These are phyloP conservation scores for Glycine latifolia DNA, from an alignment of 306 rosid genomes.

Conservation along the genomic window DNA sequence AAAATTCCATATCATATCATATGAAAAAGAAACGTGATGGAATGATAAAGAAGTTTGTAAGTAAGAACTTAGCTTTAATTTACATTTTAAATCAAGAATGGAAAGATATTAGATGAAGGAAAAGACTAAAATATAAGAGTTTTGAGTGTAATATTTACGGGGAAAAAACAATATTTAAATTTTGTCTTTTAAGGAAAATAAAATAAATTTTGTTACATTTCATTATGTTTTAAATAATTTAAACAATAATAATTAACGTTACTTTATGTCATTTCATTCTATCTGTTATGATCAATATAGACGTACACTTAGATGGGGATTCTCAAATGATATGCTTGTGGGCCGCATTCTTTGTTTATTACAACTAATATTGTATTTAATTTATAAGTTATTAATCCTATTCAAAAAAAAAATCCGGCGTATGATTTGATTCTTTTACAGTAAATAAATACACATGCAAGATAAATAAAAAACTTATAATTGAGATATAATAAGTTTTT, in stretches of 20 bases:
- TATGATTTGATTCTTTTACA: neutral
- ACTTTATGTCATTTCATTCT: constrained; percentile 25
- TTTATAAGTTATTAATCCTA: neutral
- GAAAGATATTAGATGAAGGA: neutral
- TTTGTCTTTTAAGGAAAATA: neutral
- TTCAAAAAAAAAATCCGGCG: neutral
- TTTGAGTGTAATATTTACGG: neutral
- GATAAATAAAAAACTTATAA: neutral
- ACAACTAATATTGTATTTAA: constrained; percentile 1
- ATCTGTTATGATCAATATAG: neutral
- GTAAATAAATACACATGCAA: neutral
- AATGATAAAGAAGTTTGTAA: neutral
- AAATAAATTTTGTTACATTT: neutral
- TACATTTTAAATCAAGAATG: neutral
- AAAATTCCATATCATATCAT: no score
- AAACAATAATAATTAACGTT: constrained; percentile 1
- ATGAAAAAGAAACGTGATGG: neutral
- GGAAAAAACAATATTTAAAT: neutral
- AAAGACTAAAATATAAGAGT: neutral
- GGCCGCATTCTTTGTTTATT: neutral
- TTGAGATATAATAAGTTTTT: no score
- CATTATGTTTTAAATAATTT: neutral
- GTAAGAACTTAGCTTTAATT: neutral
- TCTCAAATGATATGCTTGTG: constrained; percentile 11
- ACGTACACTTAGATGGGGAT: neutral